Evolutionary conservation across 163 green algal genomes (phyloP), one percentile per base, ranked within the genome.

Genomic region (Volvox carteri): DNA sequence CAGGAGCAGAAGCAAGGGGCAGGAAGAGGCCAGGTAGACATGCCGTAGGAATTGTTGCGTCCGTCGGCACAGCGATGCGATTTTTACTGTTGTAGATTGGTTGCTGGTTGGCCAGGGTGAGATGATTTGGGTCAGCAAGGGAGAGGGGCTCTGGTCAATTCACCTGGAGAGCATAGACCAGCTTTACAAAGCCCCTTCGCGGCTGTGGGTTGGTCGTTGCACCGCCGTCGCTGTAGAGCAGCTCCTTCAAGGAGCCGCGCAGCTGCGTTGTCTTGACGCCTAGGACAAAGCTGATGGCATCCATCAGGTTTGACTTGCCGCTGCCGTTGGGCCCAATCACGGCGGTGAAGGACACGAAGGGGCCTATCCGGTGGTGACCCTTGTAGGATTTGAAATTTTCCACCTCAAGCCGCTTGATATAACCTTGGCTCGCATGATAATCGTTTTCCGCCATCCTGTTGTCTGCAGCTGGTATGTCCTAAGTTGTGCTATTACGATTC

Each of bases 291-390:
- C 93, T 96, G 83, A 99, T 98, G 42, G 96, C 96, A 78, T 98
- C 96, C 96, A 98, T 98, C 1, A 98, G 91, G 90, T 98, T 98
- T 28, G 92, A 96, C 90, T 98, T 98, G 48, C 96, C 96, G 70
- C 93, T 95, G 65, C 96, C 96, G 91, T 98, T 98, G 5, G 96
- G 96, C 0, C 96, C 96, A 39, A 98, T 95, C 4, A 98, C 92
- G 2, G 96, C 95, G 30, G 95, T 98, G 90, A 98, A 98, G 80
- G 92, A 79, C 39, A 93, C 94, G 88, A 98, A 98, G 21, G 96
- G 96, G 8, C 96, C 96, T 56, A 98, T 97, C 3, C 90, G 48
- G 74, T 98, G 95, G 4, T 84, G 70, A 0, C 96, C 96, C 30
- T 91, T 91, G 93, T 98, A 98, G 30, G 92, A 96, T 88, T 98